phyloP scores from a whole-genome alignment of 257 asterid species.

The Solanum ossicruentum region DNA sequence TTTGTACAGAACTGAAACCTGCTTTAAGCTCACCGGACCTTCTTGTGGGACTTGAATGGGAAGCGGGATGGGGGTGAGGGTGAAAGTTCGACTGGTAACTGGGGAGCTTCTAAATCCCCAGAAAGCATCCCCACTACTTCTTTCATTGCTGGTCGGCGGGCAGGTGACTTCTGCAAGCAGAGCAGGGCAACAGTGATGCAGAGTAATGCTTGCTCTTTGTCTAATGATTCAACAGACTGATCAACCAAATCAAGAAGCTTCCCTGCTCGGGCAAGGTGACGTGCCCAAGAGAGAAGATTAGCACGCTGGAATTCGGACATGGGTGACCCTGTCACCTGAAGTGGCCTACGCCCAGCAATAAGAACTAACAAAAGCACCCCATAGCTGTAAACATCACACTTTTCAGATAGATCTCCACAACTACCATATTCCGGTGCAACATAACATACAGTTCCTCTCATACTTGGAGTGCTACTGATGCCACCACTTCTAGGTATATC shows the following conservation, averaged over 20 bases:
- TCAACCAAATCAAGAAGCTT: slow-evolving; percentile 85
- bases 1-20: not conserved
- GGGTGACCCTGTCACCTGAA: slow-evolving; percentile 92
- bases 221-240: slow-evolving; percentile 30
- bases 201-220: slow-evolving; percentile 59
- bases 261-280: slow-evolving; percentile 88
- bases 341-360: slow-evolving; percentile 86
- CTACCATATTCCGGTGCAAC: slow-evolving; percentile 86
- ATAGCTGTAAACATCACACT: slow-evolving; percentile 81
- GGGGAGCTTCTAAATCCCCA: slow-evolving; percentile 58
- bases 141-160: slow-evolving; percentile 78
- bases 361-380: slow-evolving; percentile 82
- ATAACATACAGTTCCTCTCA: slow-evolving; percentile 94
- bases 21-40: slow-evolving; percentile 42
- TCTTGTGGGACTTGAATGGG: slow-evolving; percentile 57
- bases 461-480: slow-evolving; percentile 87
- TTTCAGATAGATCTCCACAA: slow-evolving; percentile 67
- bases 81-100: slow-evolving; percentile 78
- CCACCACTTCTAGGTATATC: slow-evolving; percentile 82
- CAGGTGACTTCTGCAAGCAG: slow-evolving; percentile 81
- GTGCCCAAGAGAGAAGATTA: slow-evolving; percentile 88
- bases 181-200: slow-evolving; percentile 81
- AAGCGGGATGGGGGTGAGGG: slow-evolving; percentile 61
- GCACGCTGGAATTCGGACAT: slow-evolving; percentile 88
- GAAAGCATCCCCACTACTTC: slow-evolving; percentile 71